Conservation (phyloP, 2,329 filamentous ascomycete species). For the Lecanicillium sp. region DNA sequence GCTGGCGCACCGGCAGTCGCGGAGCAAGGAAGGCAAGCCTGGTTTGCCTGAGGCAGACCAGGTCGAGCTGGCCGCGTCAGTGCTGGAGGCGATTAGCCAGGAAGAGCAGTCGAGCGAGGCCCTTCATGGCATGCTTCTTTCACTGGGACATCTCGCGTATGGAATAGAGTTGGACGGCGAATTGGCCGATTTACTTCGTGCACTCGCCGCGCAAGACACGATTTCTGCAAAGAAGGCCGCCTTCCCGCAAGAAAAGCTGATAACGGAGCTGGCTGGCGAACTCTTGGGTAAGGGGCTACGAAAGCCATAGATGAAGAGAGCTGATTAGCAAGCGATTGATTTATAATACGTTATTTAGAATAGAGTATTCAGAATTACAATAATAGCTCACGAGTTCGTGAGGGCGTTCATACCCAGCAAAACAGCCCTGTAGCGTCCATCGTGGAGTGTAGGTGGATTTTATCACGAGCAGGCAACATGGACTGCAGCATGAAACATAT, state of each 20-base stretch:
- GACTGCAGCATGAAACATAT: no score
- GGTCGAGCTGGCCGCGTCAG: constrained; percentile 72
- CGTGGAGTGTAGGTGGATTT: no score
- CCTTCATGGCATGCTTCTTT: constrained; percentile 67
- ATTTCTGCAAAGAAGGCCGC: constrained; percentile 49
- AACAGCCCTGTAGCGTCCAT: no score
- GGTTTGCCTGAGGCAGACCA: constrained; percentile 61
- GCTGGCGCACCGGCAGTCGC: constrained; percentile 57
- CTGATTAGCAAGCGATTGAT: no score
- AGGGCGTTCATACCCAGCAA: no score
- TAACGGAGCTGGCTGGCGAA: constrained; percentile 46
- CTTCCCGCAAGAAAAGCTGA: constrained; percentile 50
- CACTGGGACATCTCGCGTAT: constrained; percentile 70
- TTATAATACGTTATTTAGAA: no score
- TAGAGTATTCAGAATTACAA: no score
- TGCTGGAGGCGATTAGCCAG: constrained; percentile 63
- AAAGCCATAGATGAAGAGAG: constrained; percentile 16
- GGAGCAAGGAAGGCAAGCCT: constrained; percentile 49
- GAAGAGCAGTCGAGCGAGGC: constrained; percentile 61
- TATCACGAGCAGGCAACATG: no score
- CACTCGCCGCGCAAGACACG: constrained; percentile 64
- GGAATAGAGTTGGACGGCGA: constrained; percentile 62
- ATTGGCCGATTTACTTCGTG: constrained; percentile 69
- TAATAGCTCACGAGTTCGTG: no score
- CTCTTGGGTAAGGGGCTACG: constrained; percentile 43